Evolutionary conservation across 257 asterid species (phyloP).

Genomic region (Ophiorrhiza pumila): DNA sequence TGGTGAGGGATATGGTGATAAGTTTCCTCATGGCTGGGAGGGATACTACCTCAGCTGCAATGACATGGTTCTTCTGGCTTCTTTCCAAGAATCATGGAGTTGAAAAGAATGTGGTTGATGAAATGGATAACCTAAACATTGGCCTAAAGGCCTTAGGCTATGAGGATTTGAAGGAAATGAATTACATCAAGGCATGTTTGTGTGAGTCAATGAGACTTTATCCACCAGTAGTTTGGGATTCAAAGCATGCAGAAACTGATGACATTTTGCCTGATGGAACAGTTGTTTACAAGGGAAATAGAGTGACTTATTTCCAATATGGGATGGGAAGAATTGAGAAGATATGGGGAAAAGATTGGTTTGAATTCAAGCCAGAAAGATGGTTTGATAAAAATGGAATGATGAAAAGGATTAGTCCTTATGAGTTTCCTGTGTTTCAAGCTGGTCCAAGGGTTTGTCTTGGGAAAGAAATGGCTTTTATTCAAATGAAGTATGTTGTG

Average conservation of each 20-base stretch:
- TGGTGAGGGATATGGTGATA: slow-evolving; percentile 50
- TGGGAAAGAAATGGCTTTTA: slow-evolving; percentile 66
- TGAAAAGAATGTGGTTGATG: slow-evolving; percentile 34
- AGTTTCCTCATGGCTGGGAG: slow-evolving; percentile 71
- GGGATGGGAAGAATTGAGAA: slow-evolving; percentile 79
- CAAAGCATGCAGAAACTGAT: slow-evolving; percentile 58
- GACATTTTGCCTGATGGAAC: slow-evolving; percentile 81
- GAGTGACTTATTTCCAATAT: slow-evolving; percentile 73
- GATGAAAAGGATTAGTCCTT: slow-evolving; percentile 25
- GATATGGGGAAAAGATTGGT: slow-evolving; percentile 68
- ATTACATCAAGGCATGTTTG: slow-evolving; percentile 48
- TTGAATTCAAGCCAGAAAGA: slow-evolving; percentile 54
- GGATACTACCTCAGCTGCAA: slow-evolving; percentile 64
- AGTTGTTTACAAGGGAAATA: slow-evolving; percentile 33
- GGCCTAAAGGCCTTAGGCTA: slow-evolving; percentile 33
- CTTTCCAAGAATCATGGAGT: slow-evolving; percentile 38
- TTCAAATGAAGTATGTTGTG: slow-evolving; percentile 62
- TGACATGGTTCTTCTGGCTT: slow-evolving; percentile 69
- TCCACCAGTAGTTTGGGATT: slow-evolving; percentile 98
- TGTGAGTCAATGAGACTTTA: slow-evolving; percentile 80
- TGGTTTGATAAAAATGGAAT: slow-evolving; percentile 21
- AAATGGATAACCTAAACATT: slow-evolving; percentile 27
- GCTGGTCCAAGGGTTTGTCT: slow-evolving; percentile 79
- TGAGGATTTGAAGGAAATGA: slow-evolving; percentile 43
- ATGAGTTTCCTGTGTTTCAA: slow-evolving; percentile 68